Base-by-base conservation (phyloP, 2,329 filamentous ascomycete genomes). In the Phyllachora maydis region DNA sequence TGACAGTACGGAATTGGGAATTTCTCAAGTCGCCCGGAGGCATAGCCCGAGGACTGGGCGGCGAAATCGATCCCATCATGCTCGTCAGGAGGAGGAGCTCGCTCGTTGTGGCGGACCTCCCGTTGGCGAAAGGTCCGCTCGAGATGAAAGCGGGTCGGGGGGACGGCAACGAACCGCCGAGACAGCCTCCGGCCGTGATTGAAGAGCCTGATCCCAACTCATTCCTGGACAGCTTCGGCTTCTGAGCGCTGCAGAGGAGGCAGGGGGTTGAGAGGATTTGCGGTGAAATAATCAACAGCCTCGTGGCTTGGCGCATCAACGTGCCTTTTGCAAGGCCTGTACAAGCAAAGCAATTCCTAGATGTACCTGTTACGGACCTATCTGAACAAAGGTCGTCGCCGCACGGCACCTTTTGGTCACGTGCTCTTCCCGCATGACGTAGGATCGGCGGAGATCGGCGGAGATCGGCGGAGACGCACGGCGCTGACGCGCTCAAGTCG, bases 191-290 rank as follows among this genome's bases (percentile, higher is more conserved):
- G 2, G 81, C 74, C 11, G 69, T 73, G 31, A 95, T 95, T 43
- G 63, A 90, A 36, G 88, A 98, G 46, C 88, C 88, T n/a, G 82
- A 91, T 50, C 64, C 77, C 14, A 79, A 67, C 42, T 85, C 79
- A 28, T 49, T 98, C 40, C 56, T 95, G 36, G 85, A 95, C 54
- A 83, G 66, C 43, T 95, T 95, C 59, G 85, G 85, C 2, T 88
- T 95, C 42, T 95, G n/a, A n/a, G n/a, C n/a, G n/a, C n/a, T n/a
- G n/a, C n/a, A 36, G 36, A 12, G 9, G 21, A n/a, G 15, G 10
- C 14, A 20, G 8, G 17, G 17, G 18, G 11, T 11, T 11, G 16
- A 22, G 14, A 8, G 6, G 13, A 9, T 12, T n/a, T n/a, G n/a
- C n/a, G n/a, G n/a, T n/a, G n/a, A n/a, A n/a, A n/a, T n/a, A n/a